Percentiles rank a stretch among this genome's conserved stretches.
Conservation (phyloP, 2,329 filamentous ascomycete species). For the Elsinoe perseae region DNA sequence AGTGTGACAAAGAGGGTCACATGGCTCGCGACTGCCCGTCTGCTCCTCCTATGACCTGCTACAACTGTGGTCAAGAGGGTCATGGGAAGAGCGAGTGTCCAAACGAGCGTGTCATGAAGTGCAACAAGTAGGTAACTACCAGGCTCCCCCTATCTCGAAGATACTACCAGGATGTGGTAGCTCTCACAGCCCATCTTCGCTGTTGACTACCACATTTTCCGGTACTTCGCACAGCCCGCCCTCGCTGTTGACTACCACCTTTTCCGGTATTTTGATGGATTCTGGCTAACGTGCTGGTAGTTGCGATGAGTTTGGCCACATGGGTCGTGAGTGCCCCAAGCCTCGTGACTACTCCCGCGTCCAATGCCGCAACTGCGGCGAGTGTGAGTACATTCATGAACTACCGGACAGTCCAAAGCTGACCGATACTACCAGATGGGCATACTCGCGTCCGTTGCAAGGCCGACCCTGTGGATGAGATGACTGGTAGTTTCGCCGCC, state of each 20-base stretch:
- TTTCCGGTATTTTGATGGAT: background rate
- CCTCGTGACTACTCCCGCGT: slow-evolving; percentile 45
- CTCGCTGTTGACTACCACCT: too few species aligned
- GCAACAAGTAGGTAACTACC: slow-evolving; percentile 32
- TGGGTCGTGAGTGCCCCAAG: slow-evolving; percentile 56
- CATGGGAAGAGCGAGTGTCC: slow-evolving; percentile 57
- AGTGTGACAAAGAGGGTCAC: slow-evolving; percentile 29
- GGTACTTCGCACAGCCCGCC: too few species aligned
- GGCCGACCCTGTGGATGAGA: slow-evolving; percentile 23
- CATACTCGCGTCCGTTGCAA: slow-evolving; percentile 23
- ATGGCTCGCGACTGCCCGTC: slow-evolving; percentile 37
- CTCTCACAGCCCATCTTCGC: too few species aligned
- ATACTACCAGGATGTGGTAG: background rate
- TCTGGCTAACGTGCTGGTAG: slow-evolving; percentile 15
- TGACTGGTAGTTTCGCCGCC: slow-evolving; percentile 21
- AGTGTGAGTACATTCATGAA: slow-evolving; percentile 20
- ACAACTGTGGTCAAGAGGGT: slow-evolving; percentile 20
- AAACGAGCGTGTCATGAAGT: slow-evolving; percentile 17
- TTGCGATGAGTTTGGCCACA: slow-evolving; percentile 45
- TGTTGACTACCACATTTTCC: too few species aligned
- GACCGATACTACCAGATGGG: background rate
- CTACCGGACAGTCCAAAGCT: too few species aligned
- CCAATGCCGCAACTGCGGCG: slow-evolving; percentile 42
- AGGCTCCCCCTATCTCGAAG: background rate
- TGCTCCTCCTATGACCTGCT: slow-evolving; percentile 17